These are phyloP conservation scores for Pyrus bretschneideri DNA, from an alignment of 306 rosid genomes.

Conservation along the genomic window DNA sequence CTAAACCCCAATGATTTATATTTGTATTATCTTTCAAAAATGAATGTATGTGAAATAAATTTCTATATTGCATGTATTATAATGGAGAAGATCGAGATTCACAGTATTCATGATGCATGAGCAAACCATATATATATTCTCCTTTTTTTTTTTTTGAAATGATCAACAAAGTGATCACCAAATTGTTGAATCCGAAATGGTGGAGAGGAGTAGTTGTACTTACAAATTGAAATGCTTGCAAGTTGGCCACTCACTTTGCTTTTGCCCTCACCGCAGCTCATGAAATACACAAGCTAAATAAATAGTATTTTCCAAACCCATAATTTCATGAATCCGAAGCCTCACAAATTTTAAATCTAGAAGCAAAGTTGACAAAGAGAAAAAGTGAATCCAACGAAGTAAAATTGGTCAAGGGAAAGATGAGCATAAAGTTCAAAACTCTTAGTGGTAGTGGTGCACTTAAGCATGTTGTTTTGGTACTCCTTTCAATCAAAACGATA, in stretches of 20 bases:
- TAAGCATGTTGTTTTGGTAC: neutral
- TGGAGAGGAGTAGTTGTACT: neutral
- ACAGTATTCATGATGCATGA: neutral
- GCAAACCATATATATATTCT: neutral
- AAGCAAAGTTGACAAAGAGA: neutral
- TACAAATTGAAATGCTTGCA: neutral
- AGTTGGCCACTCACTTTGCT: conserved; percentile 27
- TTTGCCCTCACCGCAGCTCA: neutral
- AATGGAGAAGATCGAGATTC: neutral
- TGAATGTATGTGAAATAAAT: neutral
- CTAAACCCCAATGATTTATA: neutral
- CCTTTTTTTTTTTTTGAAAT: neutral
- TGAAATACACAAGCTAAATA: neutral
- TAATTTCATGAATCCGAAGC: neutral
- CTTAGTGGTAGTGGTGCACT: conserved; percentile 11
- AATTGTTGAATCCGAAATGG: conserved; percentile 12
- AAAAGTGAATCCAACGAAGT: neutral
- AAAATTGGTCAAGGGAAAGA: conserved; percentile 13
- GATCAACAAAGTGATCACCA: neutral
- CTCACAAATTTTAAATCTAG: neutral
- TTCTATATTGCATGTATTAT: neutral
- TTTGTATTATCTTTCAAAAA: neutral
- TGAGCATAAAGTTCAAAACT: conserved; percentile 9
- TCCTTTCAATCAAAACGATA: conserved; percentile 4
- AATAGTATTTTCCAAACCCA: neutral